phyloP scores from a whole-genome alignment of 805 yeast genomes.

The Metschnikowia reukaufii region DNA sequence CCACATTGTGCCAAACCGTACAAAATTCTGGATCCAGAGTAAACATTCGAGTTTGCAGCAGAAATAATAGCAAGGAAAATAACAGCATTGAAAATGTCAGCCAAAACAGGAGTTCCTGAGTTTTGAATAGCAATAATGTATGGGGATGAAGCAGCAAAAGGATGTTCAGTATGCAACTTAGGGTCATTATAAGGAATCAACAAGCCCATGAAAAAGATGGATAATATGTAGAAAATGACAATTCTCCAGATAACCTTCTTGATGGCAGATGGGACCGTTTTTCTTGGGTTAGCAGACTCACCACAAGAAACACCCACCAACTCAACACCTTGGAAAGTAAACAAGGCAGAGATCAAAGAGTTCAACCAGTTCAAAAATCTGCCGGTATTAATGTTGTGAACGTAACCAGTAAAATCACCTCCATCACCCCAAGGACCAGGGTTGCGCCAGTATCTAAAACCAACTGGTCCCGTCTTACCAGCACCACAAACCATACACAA shows the following conservation, averaged over 20 bases:
- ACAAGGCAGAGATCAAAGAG: slow-evolving; percentile 71
- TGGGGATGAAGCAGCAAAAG: slow-evolving; percentile 55
- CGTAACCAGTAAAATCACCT: slow-evolving; percentile 32
- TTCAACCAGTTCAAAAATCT: slow-evolving; percentile 69
- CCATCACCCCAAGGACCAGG: slow-evolving; percentile 80
- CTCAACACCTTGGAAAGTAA: slow-evolving; percentile 80
- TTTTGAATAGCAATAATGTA: slow-evolving; percentile 70
- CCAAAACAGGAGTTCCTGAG: slow-evolving; percentile 62
- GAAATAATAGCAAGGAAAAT: slow-evolving; percentile 65
- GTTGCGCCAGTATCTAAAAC: slow-evolving; percentile 78
- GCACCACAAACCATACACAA: slow-evolving; percentile 76
- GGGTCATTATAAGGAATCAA: slow-evolving; percentile 70
- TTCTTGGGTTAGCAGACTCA: slow-evolving; percentile 68
- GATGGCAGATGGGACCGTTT: slow-evolving; percentile 70
- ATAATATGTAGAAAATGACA: slow-evolving; percentile 60
- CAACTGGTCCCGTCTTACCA: slow-evolving; percentile 66
- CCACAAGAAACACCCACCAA: slow-evolving; percentile 75
- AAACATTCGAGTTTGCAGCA: slow-evolving; percentile 77
- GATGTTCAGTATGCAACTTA: slow-evolving; percentile 34
- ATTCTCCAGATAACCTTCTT: slow-evolving; percentile 68
- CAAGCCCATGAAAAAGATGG: slow-evolving; percentile 67
- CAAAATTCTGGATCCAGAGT: slow-evolving; percentile 68
- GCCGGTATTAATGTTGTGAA: slow-evolving; percentile 48
- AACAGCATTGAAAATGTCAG: slow-evolving; percentile 71
- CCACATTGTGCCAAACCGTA: slow-evolving; percentile 62